Base-by-base conservation (phyloP, 1,284 basidiomycete species). In the Pseudozyma thailandica region DNA sequence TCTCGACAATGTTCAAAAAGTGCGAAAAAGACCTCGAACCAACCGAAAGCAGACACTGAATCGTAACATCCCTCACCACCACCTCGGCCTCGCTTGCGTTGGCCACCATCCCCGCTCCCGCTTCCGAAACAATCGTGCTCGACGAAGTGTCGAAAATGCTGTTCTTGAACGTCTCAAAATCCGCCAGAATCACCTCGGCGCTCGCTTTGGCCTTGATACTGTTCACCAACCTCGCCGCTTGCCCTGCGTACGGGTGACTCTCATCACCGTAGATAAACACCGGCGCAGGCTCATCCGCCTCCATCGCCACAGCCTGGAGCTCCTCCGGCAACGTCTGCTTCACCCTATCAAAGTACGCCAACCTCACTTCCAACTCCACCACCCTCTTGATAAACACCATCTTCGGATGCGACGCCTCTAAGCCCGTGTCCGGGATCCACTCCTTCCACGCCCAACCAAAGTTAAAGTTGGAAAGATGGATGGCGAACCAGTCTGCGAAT, bases 401-500 rank as follows among this genome's bases (percentile, higher is more conserved):
- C 75, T 90, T 92, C 0, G 95, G 94, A 80, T 98, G 94, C 27
- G 70, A 31, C n/a, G 58, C 78, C 1, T 89, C 86, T 13, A 95
- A 84, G 3, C 86, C 82, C 13, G 96, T 85, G 83, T 97, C 94
- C 1, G 91, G 89, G n/a, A 94, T 85, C 95, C 96, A 99, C 87
- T 98, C 96, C 79, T 93, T 94, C 96, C 96, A 99, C n/a, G 94
- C 93, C 96, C 96, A 99, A 76, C 90, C 89, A 85, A 98, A 98
- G 20, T 91, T 91, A 84, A 98, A 99, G 85, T 98, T 99, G 76
- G 92, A 94, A 88, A 98, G 91, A 78, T 99, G 96, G 2, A 92
- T 87, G 6, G 92, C 89, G 78, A 98, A 97, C 96, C 96, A 98
- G 73, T 96, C 93, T 0, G 92, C 89, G 60, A 94, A 91, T 20